Evolutionary conservation across 257 asterid genomes (phyloP), one percentile per base, ranked within the genome.

Genomic region (Ilex asprella): DNA sequence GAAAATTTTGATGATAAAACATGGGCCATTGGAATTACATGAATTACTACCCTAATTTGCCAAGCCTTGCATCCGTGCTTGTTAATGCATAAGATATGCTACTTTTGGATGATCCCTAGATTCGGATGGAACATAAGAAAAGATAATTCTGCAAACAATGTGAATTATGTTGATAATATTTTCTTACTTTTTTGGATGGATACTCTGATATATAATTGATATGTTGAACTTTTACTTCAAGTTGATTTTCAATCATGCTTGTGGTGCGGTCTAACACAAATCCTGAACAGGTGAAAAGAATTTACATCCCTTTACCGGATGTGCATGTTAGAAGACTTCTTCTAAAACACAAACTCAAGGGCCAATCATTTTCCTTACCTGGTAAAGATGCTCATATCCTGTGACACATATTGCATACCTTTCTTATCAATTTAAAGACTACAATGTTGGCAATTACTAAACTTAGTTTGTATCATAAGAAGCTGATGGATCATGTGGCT

Each of bases 241-340:
- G 63, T 43, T 30, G 29, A 69, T 35, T 35, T 35, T 35, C 41
- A 35, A 35, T 8, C 5, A 60, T 30, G 55, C 51, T 51, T 31
- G 3, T 53, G 14, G 16, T 43, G 30, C 15, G 27, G 27, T 21
- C 39, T 47, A 41, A 56, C 46, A 41, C 62, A 60, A 73, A 50
- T 62, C 50, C 61, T 65, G 68, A 69, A 67, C 78, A 93, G 99
- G 99, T 93, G 75, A 93, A 93, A 84, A 87, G 88, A 76, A 93
- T 93, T 63, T 93, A 93, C 78, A 89, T 93, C 55, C 99, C 99
- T 68, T 73, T 93, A 76, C 99, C 97, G 58, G 99, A 93, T 84
- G 76, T 75, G 58, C 79, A 74, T 57, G 95, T 94, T 61, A 85
- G 99, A 73, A 80, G 83, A 68, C 77, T 79, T 66, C 97, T 93